These are phyloP conservation scores for Backusella mclennaniae DNA, from an alignment of 192 early-diverging fungal genomes.

Conservation along the genomic window DNA sequence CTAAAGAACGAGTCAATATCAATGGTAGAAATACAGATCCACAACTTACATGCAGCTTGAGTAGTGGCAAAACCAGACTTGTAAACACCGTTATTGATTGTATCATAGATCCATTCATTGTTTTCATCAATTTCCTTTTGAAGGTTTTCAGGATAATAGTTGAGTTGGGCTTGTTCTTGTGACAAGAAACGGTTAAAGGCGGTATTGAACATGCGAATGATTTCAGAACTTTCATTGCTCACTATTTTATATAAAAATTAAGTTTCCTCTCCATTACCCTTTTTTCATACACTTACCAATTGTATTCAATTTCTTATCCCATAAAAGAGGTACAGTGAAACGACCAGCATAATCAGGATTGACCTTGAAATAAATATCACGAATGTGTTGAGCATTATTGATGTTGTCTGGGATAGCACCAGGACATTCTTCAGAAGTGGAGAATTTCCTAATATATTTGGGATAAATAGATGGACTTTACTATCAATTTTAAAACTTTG, in stretches of 20 bases:
- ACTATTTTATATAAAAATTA: conserved; percentile 37
- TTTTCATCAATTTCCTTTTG: conserved; percentile 75
- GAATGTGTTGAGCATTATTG: conserved; percentile 71
- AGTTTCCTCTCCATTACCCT: too few species aligned
- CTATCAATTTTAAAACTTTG: background rate
- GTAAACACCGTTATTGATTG: conserved; percentile 96
- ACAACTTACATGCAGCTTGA: conserved; percentile 67
- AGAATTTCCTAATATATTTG: conserved; percentile 51
- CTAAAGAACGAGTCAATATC: conserved; percentile 30
- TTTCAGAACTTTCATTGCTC: conserved; percentile 96
- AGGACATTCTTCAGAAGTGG: conserved; percentile 64
- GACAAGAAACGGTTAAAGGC: conserved; percentile 77
- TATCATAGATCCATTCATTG: conserved; percentile 93
- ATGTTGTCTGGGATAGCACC: conserved; percentile 77
- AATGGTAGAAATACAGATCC: background rate
- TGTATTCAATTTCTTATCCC: conserved; percentile 92
- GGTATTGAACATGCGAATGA: conserved; percentile 93
- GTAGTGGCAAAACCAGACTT: conserved; percentile 89
- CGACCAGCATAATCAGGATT: conserved; percentile 49
- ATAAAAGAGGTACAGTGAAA: conserved; percentile 94
- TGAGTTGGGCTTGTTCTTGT: conserved; percentile 59
- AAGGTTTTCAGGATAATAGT: conserved; percentile 82
- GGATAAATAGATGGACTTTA: background rate
- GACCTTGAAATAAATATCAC: conserved; percentile 92
- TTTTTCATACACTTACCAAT: conserved; percentile 53